These are phyloP conservation scores for Suillus weaverae DNA, from an alignment of 768 basidiomycete species.

Conservation along the genomic window DNA sequence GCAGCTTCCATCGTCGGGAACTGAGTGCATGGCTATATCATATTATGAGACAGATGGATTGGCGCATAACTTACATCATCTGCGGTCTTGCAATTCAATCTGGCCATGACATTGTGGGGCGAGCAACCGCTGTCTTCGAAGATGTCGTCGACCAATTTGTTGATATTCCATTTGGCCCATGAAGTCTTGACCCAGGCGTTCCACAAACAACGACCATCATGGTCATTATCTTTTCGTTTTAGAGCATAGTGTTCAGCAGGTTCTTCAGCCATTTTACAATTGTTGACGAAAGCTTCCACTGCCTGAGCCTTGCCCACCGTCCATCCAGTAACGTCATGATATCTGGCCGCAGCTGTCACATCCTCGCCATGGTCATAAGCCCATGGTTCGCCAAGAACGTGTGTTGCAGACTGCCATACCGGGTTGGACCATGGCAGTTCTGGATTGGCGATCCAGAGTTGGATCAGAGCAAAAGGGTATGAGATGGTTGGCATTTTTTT, in stretches of 20 bases:
- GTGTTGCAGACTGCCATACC: not conserved
- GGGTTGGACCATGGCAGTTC: not conserved
- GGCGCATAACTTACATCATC: not conserved
- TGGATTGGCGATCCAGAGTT: not conserved
- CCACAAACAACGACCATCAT: not conserved
- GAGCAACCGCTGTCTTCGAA: not conserved
- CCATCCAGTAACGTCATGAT: not conserved
- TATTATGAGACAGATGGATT: not conserved
- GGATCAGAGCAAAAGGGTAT: not conserved
- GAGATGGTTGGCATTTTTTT: not conserved
- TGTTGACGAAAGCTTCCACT: not conserved
- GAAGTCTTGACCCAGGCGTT: not conserved
- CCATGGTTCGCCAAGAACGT: not conserved
- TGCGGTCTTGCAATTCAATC: not conserved
- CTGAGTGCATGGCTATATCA: not conserved
- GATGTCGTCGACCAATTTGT: not conserved
- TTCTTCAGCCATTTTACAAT: not conserved
- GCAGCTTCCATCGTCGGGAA: not conserved
- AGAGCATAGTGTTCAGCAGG: not conserved
- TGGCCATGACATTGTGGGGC: not conserved
- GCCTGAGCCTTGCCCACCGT: no score
- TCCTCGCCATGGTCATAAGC: not conserved
- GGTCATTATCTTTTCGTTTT: not conserved
- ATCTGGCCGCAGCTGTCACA: not conserved
- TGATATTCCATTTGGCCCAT: not conserved